Percentiles rank a stretch among this genome's conserved stretches.
phyloP scores from a whole-genome alignment of 352 stramenopile genomes.

The Plasmopara halstedii region DNA sequence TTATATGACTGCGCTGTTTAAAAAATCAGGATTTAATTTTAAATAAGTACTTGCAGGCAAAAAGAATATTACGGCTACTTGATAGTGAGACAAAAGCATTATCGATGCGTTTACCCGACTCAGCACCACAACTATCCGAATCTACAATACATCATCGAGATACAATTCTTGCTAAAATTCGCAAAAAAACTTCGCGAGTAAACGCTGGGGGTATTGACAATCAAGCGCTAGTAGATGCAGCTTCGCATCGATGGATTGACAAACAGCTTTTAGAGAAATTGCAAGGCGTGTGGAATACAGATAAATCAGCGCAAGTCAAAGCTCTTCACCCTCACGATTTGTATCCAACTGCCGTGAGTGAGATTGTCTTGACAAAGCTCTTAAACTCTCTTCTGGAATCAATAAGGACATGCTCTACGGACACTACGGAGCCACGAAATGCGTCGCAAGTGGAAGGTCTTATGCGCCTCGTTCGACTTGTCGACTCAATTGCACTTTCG shows the following conservation, averaged over 20 bases:
- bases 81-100: slow-evolving; percentile 28
- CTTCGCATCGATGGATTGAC: slow-evolving; percentile 2
- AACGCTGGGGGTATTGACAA: slow-evolving; percentile 11
- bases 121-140: slow-evolving; percentile 14
- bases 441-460: slow-evolving; percentile 23
- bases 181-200: slow-evolving; percentile 12
- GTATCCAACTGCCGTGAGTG: slow-evolving; percentile 29
- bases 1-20: not conserved
- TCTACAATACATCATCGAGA: slow-evolving; percentile 31
- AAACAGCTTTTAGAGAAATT: slow-evolving; percentile 18
- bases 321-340: not conserved
- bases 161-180: slow-evolving; percentile 31
- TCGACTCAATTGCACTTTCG: slow-evolving; percentile 34
- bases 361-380: slow-evolving; percentile 42
- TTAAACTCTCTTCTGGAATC: slow-evolving; percentile 43
- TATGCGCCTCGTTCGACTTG: slow-evolving; percentile 37
- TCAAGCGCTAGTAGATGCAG: not conserved
- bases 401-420: slow-evolving; percentile 44
- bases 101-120: slow-evolving; percentile 18
- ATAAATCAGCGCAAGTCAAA: not conserved
- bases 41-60: slow-evolving; percentile 17
- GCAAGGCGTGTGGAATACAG: slow-evolving; percentile 9
- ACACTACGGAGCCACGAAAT: slow-evolving; percentile 20
- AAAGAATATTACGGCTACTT: slow-evolving; percentile 31
- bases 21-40: not conserved